Evolutionary conservation across 2,329 filamentous ascomycete genomes (phyloP), one percentile per base, ranked within the genome.

Genomic region (Trichoderma pleuroti): DNA sequence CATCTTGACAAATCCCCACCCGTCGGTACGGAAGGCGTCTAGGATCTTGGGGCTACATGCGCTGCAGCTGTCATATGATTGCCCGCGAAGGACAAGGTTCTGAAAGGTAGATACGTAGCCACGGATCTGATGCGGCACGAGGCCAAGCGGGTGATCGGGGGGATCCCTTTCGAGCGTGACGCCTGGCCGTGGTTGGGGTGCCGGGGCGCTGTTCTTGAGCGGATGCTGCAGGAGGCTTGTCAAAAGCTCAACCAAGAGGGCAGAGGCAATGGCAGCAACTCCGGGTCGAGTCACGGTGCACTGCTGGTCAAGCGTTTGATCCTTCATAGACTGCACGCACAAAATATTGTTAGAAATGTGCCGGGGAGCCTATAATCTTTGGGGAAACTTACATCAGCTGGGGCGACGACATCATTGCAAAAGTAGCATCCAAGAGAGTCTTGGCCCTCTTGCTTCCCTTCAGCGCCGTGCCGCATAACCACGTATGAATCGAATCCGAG

Each of bases 401-500:
- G 96, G 8, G 95, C 93, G 63, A 98, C 95, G 30, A 99, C 95
- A 79, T 99, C 96, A 77, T 97, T 98, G 82, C 96, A 99, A 81
- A 98, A 99, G 80, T 99, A 99, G 81, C 96, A 99, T 11, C 96
- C 96, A 30, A 98, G 85, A 30, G 93, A 89, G 65, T 89, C 84
- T 68, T 88, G 84, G n/a, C 82, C 85, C 12, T 87, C 84, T 64
- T 85, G 83, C 54, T 82, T 79, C 4, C 85, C 84, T 74, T 89
- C 87, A 7, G 93, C 85, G 1, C 96, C 96, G 80, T 99, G 96
- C 70, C 96, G 89, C 96, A 99, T 98, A 42, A 97, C 94, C 3
- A 99, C 94, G 76, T 93, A 99, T 0, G 94, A 96, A 81, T 99
- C 96, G 77, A 99, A 99, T 0, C 96, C 96, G 4, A 99, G 86